Percentiles rank a stretch among this genome's conserved stretches.
Evolutionary conservation across 768 basidiomycete species (phyloP).

Genomic region (Tricholoma terreum): DNA sequence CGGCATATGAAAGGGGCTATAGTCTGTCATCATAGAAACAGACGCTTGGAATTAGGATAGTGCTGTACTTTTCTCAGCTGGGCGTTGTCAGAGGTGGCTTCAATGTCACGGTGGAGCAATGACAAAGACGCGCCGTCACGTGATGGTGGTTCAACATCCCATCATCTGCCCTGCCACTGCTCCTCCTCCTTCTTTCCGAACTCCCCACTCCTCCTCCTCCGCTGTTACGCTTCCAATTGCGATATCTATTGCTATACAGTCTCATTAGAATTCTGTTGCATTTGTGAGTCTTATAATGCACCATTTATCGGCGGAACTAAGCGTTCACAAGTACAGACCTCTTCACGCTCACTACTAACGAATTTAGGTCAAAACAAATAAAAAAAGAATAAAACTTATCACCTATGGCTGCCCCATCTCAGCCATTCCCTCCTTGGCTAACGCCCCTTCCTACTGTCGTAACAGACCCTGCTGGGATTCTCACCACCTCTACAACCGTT

Average conservation of each 20-base stretch:
- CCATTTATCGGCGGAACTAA: neutral
- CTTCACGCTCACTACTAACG: slow-evolving; percentile 47
- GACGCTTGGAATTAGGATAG: no score
- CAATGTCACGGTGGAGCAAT: neutral
- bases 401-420: slow-evolving; percentile 54
- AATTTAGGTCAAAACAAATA: slow-evolving; percentile 22
- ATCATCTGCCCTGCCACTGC: neutral
- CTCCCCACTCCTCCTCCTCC: slow-evolving; percentile 4
- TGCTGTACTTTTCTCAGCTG: no score
- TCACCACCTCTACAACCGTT: slow-evolving; percentile 54
- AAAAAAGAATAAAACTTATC: slow-evolving; percentile 10
- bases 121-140: slow-evolving; percentile 8
- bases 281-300: neutral
- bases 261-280: neutral
- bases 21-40: no score
- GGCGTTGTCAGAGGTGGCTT: no score
- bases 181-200: slow-evolving; percentile 7
- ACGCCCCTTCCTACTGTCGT: slow-evolving; percentile 51
- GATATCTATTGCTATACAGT: slow-evolving; percentile 3
- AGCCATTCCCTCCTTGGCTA: slow-evolving; percentile 72
- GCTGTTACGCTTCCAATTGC: slow-evolving; percentile 10
- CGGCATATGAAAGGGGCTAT: no score
- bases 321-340: slow-evolving; percentile 12
- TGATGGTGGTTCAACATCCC: slow-evolving; percentile 17
- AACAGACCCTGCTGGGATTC: slow-evolving; percentile 50